phyloP scores from a whole-genome alignment of 768 basidiomycete species.

The Lepiota venenata region DNA sequence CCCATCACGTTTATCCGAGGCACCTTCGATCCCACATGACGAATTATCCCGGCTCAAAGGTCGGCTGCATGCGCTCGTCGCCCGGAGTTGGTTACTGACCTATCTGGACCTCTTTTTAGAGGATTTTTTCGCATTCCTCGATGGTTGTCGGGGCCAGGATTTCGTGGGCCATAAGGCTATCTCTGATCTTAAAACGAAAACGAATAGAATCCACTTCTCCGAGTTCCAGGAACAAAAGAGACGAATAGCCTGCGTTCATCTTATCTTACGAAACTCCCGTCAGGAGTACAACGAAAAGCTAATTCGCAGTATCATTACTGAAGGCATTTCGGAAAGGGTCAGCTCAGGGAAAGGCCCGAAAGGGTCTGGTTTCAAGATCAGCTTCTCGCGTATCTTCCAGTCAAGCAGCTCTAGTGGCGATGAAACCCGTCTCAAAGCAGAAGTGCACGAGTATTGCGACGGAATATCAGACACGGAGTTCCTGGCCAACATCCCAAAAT shows the following conservation, averaged over 20 bases:
- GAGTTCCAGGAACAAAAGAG: not conserved
- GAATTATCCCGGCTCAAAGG: not conserved
- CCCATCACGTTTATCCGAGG: not conserved
- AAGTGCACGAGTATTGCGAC: not conserved
- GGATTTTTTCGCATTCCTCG: not conserved
- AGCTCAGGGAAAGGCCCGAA: not conserved
- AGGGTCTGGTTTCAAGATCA: not conserved
- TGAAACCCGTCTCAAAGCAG: not conserved
- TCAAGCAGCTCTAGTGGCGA: not conserved
- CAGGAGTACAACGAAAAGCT: not conserved
- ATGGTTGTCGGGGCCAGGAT: no score
- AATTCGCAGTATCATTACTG: not conserved
- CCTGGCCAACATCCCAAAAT: not conserved
- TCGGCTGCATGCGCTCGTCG: not conserved
- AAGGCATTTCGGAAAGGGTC: not conserved
- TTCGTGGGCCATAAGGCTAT: not conserved
- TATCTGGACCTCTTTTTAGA: not conserved
- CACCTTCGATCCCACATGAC: not conserved
- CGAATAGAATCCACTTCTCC: not conserved
- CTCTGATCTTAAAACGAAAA: not conserved
- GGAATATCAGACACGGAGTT: not conserved
- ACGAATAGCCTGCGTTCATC: conserved; percentile 1
- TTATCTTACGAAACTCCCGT: not conserved
- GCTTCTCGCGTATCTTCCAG: not conserved
- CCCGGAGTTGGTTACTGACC: not conserved